Evolutionary conservation across 2,329 filamentous ascomycete genomes (phyloP).

Genomic region (Aspergillus latus): DNA sequence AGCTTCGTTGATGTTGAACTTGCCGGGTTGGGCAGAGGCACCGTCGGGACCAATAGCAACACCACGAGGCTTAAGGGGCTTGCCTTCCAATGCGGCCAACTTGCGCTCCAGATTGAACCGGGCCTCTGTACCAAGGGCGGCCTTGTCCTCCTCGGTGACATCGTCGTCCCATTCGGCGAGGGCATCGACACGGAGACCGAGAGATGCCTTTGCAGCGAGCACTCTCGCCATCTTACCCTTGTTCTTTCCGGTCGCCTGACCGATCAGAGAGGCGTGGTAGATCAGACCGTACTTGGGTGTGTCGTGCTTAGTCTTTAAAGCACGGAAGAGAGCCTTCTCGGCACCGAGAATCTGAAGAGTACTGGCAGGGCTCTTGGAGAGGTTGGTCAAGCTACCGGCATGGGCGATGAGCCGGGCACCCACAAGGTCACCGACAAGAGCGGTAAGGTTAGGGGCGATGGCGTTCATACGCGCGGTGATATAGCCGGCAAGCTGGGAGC

Average conservation of each 20-base stretch:
- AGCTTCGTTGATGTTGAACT: slow-evolving; percentile 81
- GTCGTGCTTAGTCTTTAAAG: slow-evolving; percentile 98
- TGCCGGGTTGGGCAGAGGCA: slow-evolving; percentile 65
- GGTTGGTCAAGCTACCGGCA: slow-evolving; percentile 87
- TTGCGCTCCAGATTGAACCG: slow-evolving; percentile 52
- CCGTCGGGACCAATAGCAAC: slow-evolving; percentile 74
- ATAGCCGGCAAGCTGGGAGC: slow-evolving; percentile 82
- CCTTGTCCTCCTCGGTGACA: slow-evolving; percentile 84
- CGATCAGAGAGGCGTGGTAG: slow-evolving; percentile 89
- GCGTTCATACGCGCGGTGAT: slow-evolving; percentile 92
- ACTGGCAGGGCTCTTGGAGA: slow-evolving; percentile 91
- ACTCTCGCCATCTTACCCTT: slow-evolving; percentile 99
- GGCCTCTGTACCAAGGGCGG: slow-evolving; percentile 68
- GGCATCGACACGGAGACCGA: slow-evolving; percentile 91
- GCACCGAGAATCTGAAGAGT: slow-evolving; percentile 98
- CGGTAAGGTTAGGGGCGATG: slow-evolving; percentile 92
- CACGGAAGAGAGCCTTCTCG: slow-evolving; percentile 97
- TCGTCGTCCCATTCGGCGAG: slow-evolving; percentile 75
- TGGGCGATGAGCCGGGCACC: slow-evolving; percentile 94
- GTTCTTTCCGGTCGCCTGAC: slow-evolving; percentile 95
- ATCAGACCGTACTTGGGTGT: slow-evolving; percentile 98
- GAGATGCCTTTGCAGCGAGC: slow-evolving; percentile 87
- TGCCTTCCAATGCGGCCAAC: slow-evolving; percentile 71
- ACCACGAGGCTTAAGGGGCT: slow-evolving; percentile 76
- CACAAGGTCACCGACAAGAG: slow-evolving; percentile 88